phyloP scores from a whole-genome alignment of 2,329 filamentous ascomycete genomes.

The Phialocephala sp. region DNA sequence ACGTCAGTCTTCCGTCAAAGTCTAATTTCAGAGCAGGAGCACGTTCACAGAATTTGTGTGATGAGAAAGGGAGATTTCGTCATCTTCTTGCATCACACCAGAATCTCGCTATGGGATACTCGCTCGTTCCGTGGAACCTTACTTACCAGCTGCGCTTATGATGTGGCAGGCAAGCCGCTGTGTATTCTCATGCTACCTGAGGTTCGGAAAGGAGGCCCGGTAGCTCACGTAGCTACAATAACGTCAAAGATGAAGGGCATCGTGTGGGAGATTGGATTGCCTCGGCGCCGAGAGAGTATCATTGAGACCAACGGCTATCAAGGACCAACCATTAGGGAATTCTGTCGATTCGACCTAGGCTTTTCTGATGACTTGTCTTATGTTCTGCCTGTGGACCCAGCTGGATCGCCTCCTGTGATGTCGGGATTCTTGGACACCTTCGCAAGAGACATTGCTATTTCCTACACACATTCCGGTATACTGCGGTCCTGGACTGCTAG shows the following conservation, averaged over 20 bases:
- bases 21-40: conserved; percentile 67
- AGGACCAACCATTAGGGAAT: conserved; percentile 60
- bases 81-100: conserved; percentile 76
- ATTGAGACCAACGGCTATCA: conserved; percentile 45
- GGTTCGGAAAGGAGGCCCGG: conserved; percentile 53
- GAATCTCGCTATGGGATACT: conserved; percentile 81
- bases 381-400: conserved; percentile 84
- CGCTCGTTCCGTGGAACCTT: conserved; percentile 62
- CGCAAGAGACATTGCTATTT: conserved; percentile 83
- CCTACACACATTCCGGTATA: conserved; percentile 76
- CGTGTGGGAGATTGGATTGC: conserved; percentile 78
- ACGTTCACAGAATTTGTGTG: conserved; percentile 82
- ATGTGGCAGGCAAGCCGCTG: conserved; percentile 71
- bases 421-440: conserved; percentile 87
- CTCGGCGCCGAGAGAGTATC: conserved; percentile 48
- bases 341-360: conserved; percentile 73
- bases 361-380: conserved; percentile 64
- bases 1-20: conserved; percentile 70
- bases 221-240: conserved; percentile 80
- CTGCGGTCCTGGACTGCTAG: conserved; percentile 87
- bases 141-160: conserved; percentile 64
- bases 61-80: conserved; percentile 79
- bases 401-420: conserved; percentile 71
- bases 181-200: conserved; percentile 80
- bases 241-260: conserved; percentile 79